phyloP scores from a whole-genome alignment of 169 alveolate genomes.

The Plasmodium vivax region DNA sequence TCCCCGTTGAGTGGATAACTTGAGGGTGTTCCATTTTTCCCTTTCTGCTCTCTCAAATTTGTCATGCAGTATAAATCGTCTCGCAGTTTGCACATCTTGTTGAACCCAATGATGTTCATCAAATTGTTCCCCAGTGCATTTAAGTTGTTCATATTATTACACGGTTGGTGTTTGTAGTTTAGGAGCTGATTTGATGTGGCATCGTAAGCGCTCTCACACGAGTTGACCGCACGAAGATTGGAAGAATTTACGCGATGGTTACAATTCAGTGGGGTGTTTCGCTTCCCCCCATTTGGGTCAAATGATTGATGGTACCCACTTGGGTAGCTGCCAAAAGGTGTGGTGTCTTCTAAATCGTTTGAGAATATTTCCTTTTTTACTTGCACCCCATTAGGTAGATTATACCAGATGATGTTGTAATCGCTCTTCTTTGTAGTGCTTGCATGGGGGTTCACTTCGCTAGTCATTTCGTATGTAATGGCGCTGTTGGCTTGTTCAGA shows the following conservation, averaged over 20 bases:
- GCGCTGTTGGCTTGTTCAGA: neutral
- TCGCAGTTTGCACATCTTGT: neutral
- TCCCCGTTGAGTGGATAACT: neutral
- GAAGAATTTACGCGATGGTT: neutral
- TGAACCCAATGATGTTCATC: neutral
- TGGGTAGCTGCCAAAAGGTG: neutral
- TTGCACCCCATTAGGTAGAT: neutral
- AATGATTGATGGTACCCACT: neutral
- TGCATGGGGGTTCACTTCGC: neutral
- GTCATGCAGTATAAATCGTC: neutral
- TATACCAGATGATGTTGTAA: neutral
- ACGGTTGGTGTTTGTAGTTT: neutral
- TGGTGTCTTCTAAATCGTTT: constrained; percentile 8
- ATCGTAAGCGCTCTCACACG: neutral
- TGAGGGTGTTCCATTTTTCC: neutral
- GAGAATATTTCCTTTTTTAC: constrained; percentile 1
- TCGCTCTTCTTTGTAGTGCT: constrained; percentile 1
- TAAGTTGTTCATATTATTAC: neutral
- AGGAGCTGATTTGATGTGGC: neutral
- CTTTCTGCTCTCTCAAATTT: neutral
- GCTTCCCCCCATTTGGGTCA: neutral
- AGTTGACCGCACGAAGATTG: neutral
- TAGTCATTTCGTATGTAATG: neutral
- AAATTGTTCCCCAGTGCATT: neutral
- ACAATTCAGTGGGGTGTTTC: neutral